Evolutionary conservation across 2,329 filamentous ascomycete species (phyloP).

Genomic region (Aspergillus neotritici): DNA sequence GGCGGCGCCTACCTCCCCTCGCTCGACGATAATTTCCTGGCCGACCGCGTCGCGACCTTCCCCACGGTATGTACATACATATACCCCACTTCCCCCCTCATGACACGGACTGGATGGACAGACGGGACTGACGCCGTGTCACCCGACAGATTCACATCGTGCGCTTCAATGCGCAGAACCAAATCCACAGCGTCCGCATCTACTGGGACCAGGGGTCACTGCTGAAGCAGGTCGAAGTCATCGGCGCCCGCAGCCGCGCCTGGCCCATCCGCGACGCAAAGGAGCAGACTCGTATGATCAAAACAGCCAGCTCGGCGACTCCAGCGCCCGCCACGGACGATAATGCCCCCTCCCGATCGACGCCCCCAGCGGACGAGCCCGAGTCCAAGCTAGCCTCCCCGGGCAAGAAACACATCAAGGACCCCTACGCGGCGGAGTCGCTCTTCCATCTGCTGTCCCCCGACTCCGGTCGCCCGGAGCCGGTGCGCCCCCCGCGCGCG

Average conservation of each 20-base stretch:
- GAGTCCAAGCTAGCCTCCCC: constrained; percentile 26
- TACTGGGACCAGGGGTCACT: constrained; percentile 94
- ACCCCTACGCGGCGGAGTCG: constrained; percentile 45
- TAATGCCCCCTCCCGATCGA: constrained; percentile 13
- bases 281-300: constrained; percentile 75
- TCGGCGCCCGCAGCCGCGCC: constrained; percentile 81
- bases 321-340: constrained; percentile 3
- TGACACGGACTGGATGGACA: constrained; percentile 7
- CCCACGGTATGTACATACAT: constrained; percentile 64
- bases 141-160: constrained; percentile 73
- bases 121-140: neutral
- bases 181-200: constrained; percentile 80
- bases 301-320: constrained; percentile 41
- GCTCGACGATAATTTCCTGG: constrained; percentile 89
- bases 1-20: constrained; percentile 83
- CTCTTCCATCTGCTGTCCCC: constrained; percentile 65
- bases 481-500: constrained; percentile 59
- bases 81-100: neutral
- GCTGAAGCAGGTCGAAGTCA: constrained; percentile 88
- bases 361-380: constrained; percentile 12
- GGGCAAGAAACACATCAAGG: constrained; percentile 38
- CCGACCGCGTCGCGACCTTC: constrained; percentile 72
- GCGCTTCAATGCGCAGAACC: constrained; percentile 67
- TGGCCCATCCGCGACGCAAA: constrained; percentile 90
- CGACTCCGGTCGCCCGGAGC: constrained; percentile 44